Base-by-base conservation (phyloP, 352 stramenopile species). In the Phytopythium oedochilum region DNA sequence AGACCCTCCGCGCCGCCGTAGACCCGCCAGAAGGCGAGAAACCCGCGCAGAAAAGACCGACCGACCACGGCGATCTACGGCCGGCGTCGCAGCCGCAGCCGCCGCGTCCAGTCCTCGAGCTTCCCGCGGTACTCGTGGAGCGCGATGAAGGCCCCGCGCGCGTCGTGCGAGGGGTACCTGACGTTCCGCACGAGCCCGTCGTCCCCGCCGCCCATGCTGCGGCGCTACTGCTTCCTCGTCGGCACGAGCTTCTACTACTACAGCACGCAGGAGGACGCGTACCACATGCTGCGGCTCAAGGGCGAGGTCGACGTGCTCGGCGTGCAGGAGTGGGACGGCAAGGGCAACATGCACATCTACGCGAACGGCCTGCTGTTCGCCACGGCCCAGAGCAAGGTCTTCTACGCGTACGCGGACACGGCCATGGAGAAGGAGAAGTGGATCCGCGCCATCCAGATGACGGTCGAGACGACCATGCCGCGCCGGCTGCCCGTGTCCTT, bases 291-390 rank as follows among this genome's bases (percentile, higher is more conserved):
- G 55, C 79, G 81, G 8, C 68, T 94, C 40, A 93, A 94, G 59
- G 80, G 83, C 48, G 80, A 94, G 51, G 86, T 94, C 23, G 84
- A 96, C 60, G 85, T 96, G 29, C 61, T 97, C 20, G 88, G 87
- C 18, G 88, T 94, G 18, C 87, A 95, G 63, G 85, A 96, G 54
- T 97, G 88, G 88, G 88, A 97, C 56, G 88, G 88, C 56, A 94
- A 96, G 63, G 88, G 85, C 57, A 94, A 94, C 63, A 94, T 94
- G 79, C 85, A 95, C 75, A 95, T 93, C 54, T 97, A 97, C 61
- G 71, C 88, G 55, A 73, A 92, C 60, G 88, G 88, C 5, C 94
- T 97, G 55, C 60, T 97, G 9, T 95, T 95, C 57, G 85, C 83
- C 15, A 95, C 85, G 47, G 76, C 83, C 29, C 85, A 95, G 64